Evolutionary conservation across 2,329 filamentous ascomycete species (phyloP).

Genomic region (Ophiosphaerella narmari): DNA sequence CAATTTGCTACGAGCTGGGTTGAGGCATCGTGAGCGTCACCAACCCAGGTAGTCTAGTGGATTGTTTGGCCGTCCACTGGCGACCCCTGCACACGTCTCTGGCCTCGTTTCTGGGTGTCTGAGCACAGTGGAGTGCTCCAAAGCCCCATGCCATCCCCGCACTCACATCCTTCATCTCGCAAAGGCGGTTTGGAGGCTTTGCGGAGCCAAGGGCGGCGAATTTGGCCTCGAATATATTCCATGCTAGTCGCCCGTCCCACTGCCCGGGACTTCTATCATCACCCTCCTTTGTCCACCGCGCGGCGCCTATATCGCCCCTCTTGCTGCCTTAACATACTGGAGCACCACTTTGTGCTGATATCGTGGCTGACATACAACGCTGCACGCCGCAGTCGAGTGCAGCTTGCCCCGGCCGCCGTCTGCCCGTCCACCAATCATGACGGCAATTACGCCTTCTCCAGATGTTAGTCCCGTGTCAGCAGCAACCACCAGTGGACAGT

Average conservation of each 20-base stretch:
- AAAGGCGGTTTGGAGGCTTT: constrained; percentile 23
- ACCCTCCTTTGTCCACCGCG: constrained; percentile 1
- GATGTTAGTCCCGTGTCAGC: constrained; percentile 51
- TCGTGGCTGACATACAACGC: constrained; percentile 30
- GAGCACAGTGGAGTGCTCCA: constrained; percentile 36
- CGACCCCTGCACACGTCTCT: constrained; percentile 29
- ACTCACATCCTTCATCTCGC: constrained; percentile 39
- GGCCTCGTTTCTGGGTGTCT: constrained; percentile 33
- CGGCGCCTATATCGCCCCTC: constrained; percentile 3
- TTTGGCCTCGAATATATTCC: constrained; percentile 26
- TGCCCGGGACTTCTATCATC: background rate
- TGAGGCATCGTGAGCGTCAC: constrained; percentile 24
- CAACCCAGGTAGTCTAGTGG: constrained; percentile 16
- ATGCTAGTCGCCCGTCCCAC: constrained; percentile 16
- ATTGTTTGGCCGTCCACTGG: constrained; percentile 20
- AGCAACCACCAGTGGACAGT: constrained; percentile 46
- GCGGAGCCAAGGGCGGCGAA: constrained; percentile 27
- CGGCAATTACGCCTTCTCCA: constrained; percentile 46
- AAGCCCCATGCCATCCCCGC: constrained; percentile 40
- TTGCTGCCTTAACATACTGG: constrained; percentile 10
- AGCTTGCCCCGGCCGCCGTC: constrained; percentile 31
- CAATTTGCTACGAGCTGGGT: constrained; percentile 30
- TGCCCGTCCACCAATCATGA: constrained; percentile 47
- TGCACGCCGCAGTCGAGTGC: constrained; percentile 35
- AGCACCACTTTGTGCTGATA: constrained; percentile 13